Base-by-base conservation (phyloP, 495 filamentous ascomycete genomes). In the Aspergillus nidulans region DNA sequence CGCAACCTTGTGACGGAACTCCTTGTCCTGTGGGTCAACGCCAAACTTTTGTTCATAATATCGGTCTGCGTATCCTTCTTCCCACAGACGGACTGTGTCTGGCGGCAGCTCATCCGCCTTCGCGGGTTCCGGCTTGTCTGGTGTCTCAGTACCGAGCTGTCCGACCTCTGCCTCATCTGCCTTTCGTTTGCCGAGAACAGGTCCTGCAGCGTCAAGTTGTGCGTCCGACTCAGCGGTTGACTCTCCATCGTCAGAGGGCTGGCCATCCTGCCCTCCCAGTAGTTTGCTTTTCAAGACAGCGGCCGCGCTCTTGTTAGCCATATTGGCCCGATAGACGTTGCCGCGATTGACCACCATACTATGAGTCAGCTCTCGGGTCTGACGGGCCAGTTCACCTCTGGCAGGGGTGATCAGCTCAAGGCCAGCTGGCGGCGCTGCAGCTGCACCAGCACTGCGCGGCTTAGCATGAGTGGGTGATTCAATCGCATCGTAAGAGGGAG, bases 21-120 rank as follows among this genome's bases (percentile, higher is more conserved):
- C 90, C 46, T 86, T 72, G 68, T 99, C 87, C 32, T 87, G 79
- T 1, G 88, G 82, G 50, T 88, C 85, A 36, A 91, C 89, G n/a
- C 85, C 71, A 70, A 99, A 99, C 66, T 99, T 99, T 68, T 95
- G 89, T 68, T 96, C 86, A 67, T 99, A 99, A 69, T 99, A 99
- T 34, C 94, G 79, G 65, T 96, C 92, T 28, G 86, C 86, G 72
- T 97, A 99, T 28, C 94, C 94, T 52, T 88, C 81, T 63, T 97
- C 95, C 95, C 94, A 99, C 13, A 99, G 77, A 46, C 87, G 82
- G 48, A 99, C 91, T 13, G 82, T 89, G 61, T 99, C 94, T 46
- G 79, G 77, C 1, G 87, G 79, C 39, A 77, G 73, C 30, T 87
- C 88, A 50, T 86, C 85, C 13, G 76, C 68, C 24, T 81, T 65